Conservation (phyloP, 352 stramenopile genomes). For the Globisporangium uncinulatum region DNA sequence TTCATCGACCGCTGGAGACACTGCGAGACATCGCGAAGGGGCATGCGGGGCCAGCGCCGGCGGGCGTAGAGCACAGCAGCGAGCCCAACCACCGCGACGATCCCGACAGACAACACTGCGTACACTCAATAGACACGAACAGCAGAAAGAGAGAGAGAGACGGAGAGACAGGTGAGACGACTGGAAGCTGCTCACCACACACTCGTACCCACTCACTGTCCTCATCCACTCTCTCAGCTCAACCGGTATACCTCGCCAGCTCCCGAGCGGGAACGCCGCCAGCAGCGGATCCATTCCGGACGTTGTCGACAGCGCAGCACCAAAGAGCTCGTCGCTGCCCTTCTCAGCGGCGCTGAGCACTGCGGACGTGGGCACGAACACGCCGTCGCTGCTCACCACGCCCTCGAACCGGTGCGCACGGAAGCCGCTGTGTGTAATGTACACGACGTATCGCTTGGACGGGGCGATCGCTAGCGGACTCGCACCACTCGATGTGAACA, state of each 20-base stretch:
- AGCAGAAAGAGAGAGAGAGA: not conserved
- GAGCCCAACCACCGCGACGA: constrained; percentile 45
- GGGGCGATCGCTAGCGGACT: constrained; percentile 15
- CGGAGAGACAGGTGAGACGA: not conserved
- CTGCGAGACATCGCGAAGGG: constrained; percentile 5
- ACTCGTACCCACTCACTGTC: too few relatives aligned
- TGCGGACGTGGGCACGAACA: constrained; percentile 17
- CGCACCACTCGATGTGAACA: constrained; percentile 26
- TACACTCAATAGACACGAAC: not conserved
- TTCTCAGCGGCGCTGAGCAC: constrained; percentile 16
- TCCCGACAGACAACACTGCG: constrained; percentile 40
- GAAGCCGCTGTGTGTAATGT: constrained; percentile 61
- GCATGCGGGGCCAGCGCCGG: constrained; percentile 29
- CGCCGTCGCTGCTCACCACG: constrained; percentile 25
- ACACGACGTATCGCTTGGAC: constrained; percentile 34
- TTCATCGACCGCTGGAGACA: constrained; percentile 14
- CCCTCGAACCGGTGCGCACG: constrained; percentile 48
- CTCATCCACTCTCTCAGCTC: not conserved
- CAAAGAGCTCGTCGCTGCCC: constrained; percentile 16
- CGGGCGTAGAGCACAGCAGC: constrained; percentile 44
- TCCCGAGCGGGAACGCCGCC: constrained; percentile 34
- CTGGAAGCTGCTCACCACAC: too few relatives aligned
- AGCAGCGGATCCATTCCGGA: constrained; percentile 22
- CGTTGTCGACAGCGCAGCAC: constrained; percentile 25
- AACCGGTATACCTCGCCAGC: constrained; percentile 37